Conservation (phyloP, 164 flowering plant genomes). For the Dillenia turbinata region DNA sequence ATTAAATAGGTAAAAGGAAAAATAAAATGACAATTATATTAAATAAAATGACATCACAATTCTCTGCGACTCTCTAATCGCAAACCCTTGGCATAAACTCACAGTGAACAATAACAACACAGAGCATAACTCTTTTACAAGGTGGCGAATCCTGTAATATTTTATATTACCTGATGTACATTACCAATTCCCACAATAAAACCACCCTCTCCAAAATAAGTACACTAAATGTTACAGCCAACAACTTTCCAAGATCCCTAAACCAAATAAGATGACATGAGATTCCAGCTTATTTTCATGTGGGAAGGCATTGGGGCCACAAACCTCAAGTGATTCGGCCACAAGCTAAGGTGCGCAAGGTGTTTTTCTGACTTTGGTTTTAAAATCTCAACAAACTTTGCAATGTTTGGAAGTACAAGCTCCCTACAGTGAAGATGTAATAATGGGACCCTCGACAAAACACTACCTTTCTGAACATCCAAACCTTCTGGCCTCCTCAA, state of each 20-base stretch:
- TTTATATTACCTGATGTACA: too few species aligned
- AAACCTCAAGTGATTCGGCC: constrained; percentile 66
- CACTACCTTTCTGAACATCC: constrained; percentile 92
- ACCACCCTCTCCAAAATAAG: too few species aligned
- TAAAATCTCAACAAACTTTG: constrained; percentile 40
- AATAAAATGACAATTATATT: too few species aligned
- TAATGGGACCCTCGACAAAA: constrained; percentile 79
- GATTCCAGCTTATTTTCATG: constrained; percentile 96
- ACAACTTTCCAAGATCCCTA: constrained; percentile 5
- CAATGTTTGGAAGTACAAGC: constrained; percentile 74
- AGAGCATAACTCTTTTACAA: too few species aligned
- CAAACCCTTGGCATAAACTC: too few species aligned
- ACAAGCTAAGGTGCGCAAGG: constrained; percentile 12
- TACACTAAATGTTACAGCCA: too few species aligned
- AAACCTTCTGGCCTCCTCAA: constrained; percentile 69
- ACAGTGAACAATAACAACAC: too few species aligned
- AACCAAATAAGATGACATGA: constrained; percentile 88
- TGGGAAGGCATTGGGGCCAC: constrained; percentile 88
- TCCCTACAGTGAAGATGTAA: constrained; percentile 88
- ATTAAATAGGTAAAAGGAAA: too few species aligned
- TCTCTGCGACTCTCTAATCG: too few species aligned
- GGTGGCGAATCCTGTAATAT: too few species aligned
- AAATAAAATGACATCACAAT: too few species aligned
- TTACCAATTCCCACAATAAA: too few species aligned
- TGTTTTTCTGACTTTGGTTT: constrained; percentile 11